A percentile compares a stretch with the other conserved stretches of the same genome.
phyloP scores from a whole-genome alignment of 2,329 filamentous ascomycete genomes.

The Penicillium sp. region DNA sequence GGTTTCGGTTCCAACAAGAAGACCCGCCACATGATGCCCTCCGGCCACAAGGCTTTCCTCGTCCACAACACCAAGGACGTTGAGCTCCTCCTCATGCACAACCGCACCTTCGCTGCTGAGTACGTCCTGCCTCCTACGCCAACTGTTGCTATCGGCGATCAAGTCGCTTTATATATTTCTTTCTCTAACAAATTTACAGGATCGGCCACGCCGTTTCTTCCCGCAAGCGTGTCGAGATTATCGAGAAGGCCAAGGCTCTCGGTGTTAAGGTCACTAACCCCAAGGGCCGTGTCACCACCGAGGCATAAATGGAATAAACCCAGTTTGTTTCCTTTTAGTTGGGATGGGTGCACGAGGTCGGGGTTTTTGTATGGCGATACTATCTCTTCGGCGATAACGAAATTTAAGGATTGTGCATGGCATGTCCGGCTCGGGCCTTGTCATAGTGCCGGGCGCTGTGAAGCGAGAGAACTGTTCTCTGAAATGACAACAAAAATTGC shows the following conservation, averaged over 20 bases:
- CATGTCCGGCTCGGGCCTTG: constrained; percentile 28
- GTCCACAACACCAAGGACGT: constrained; percentile 96
- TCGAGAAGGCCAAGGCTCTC: constrained; percentile 94
- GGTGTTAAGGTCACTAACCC: constrained; percentile 99
- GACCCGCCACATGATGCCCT: constrained; percentile 98
- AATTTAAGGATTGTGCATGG: constrained; percentile 34
- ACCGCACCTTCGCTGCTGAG: constrained; percentile 98
- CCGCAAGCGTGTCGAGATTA: constrained; percentile 97
- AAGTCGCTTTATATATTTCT: neutral
- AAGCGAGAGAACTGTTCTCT: constrained; percentile 50
- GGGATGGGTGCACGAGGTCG: constrained; percentile 26
- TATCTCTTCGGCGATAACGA: constrained; percentile 33
- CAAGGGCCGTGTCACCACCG: constrained; percentile 98
- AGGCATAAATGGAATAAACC: constrained; percentile 64
- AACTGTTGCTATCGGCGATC: neutral
- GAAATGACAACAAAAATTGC: constrained; percentile 42
- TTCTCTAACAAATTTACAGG: constrained; percentile 52
- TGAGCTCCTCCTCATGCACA: constrained; percentile 99
- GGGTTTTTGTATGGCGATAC: constrained; percentile 31
- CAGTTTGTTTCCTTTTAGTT: constrained; percentile 36
- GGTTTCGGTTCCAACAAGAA: constrained; percentile 99
- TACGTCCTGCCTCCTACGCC: constrained; percentile 54
- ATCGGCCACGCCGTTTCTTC: constrained; percentile 98
- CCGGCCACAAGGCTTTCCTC: constrained; percentile 99
- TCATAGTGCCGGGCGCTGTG: constrained; percentile 48